phyloP scores from a whole-genome alignment of 1,139 yeast genomes.

The Hanseniaspora sp. region DNA sequence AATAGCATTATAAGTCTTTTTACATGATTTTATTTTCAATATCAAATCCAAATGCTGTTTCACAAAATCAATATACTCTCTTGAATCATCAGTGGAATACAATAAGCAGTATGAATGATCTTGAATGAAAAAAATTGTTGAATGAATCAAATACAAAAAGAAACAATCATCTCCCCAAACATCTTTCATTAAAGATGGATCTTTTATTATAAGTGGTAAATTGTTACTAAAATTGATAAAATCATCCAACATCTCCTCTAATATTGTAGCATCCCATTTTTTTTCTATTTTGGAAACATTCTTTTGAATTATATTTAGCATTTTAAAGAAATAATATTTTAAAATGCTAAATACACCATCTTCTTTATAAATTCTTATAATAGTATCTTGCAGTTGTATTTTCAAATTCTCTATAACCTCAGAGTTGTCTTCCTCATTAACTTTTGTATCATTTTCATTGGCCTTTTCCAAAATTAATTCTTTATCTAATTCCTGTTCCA shows the following conservation, averaged over 20 bases:
- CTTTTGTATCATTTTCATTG: background rate
- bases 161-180: slow-evolving; percentile 10
- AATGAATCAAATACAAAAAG: slow-evolving; percentile 12
- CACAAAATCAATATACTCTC: slow-evolving; percentile 8
- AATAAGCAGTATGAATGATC: slow-evolving; percentile 1
- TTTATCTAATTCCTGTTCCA: slow-evolving; percentile 8
- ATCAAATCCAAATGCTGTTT: slow-evolving; percentile 4
- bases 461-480: background rate
- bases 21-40: slow-evolving; percentile 1
- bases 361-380: slow-evolving; percentile 11
- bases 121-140: slow-evolving; percentile 5
- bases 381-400: slow-evolving; percentile 4
- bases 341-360: slow-evolving; percentile 8
- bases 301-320: slow-evolving; percentile 4
- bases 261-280: background rate
- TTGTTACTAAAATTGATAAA: slow-evolving; percentile 4
- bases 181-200: background rate
- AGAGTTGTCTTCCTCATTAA: background rate
- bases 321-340: slow-evolving; percentile 13
- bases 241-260: slow-evolving; percentile 2
- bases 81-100: slow-evolving; percentile 1
- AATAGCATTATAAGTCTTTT: background rate
- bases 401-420: slow-evolving; percentile 5
- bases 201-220: slow-evolving; percentile 6
- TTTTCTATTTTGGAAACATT: slow-evolving; percentile 1